A percentile compares a stretch with the other conserved stretches of the same genome.
These are phyloP conservation scores for Cytospora piceicola DNA, from an alignment of 2,329 filamentous ascomycete species.

Conservation along the genomic window DNA sequence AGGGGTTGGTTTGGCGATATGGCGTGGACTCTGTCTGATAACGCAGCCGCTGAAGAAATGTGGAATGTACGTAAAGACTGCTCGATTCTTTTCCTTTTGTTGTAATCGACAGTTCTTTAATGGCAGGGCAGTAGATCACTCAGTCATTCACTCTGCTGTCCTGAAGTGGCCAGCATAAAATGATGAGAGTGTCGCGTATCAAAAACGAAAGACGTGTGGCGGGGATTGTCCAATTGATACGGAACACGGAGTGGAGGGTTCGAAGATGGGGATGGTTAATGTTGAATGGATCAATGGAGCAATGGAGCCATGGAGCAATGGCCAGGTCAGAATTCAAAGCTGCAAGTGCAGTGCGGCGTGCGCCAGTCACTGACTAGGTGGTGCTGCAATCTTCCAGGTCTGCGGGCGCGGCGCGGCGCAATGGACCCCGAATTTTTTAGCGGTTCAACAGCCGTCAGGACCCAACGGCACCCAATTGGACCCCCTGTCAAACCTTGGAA, in stretches of 20 bases:
- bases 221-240: not conserved
- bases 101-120: not conserved
- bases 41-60: not conserved
- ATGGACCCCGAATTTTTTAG: conserved; percentile 1
- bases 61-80: not conserved
- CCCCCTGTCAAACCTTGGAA: not conserved
- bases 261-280: not conserved
- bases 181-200: not conserved
- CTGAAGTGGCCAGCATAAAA: not conserved
- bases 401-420: not conserved
- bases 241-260: not conserved
- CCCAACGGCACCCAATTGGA: conserved; percentile 1
- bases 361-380: too few relatives aligned
- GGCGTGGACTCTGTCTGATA: not conserved
- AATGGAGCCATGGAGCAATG: too few relatives aligned
- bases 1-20: not conserved
- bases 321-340: conserved; percentile 2
- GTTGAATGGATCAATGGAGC: not conserved
- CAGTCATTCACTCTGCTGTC: not conserved
- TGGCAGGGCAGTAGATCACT: not conserved
- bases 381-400: not conserved
- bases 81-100: not conserved
- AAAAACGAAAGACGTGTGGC: not conserved
- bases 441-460: conserved; percentile 1
- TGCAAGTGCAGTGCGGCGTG: not conserved